These are phyloP conservation scores for Kalanchoe fedtschenkoi DNA, from an alignment of 164 flowering plant species.

Conservation along the genomic window DNA sequence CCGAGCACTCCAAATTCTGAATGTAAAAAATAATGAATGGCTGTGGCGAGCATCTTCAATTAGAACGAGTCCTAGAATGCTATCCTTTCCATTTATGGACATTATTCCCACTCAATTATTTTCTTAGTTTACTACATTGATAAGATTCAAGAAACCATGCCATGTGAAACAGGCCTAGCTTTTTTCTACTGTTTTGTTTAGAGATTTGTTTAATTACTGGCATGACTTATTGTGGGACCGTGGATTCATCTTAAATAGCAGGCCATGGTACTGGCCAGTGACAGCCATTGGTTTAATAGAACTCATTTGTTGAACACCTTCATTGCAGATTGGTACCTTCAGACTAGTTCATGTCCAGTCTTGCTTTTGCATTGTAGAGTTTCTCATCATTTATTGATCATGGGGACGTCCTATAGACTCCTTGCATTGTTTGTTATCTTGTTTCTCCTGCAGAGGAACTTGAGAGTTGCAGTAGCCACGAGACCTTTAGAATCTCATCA, in stretches of 20 bases:
- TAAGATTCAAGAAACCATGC: background rate
- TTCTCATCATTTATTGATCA: background rate
- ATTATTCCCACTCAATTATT: conserved; percentile 1
- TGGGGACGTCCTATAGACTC: background rate
- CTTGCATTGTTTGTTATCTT: background rate
- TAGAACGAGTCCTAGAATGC: background rate
- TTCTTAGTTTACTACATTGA: background rate
- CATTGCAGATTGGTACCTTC: background rate
- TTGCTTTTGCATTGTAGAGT: background rate
- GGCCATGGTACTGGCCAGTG: conserved; percentile 1
- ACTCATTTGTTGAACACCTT: background rate
- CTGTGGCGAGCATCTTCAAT: background rate
- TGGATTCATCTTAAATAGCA: background rate
- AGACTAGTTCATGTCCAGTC: background rate
- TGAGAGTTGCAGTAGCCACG: background rate
- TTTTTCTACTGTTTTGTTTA: background rate
- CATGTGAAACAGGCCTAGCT: background rate
- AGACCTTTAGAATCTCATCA: background rate
- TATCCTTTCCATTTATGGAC: background rate
- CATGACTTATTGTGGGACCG: background rate
- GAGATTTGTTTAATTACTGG: conserved; percentile 1
- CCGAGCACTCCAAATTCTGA: background rate
- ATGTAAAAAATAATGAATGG: background rate
- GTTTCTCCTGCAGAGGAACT: background rate
- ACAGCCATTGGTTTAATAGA: background rate